A percentile compares a stretch with the other conserved stretches of the same genome.
These are phyloP conservation scores for Cyclotella distinguenda DNA, from an alignment of 108 stramenopile genomes.

Conservation along the genomic window DNA sequence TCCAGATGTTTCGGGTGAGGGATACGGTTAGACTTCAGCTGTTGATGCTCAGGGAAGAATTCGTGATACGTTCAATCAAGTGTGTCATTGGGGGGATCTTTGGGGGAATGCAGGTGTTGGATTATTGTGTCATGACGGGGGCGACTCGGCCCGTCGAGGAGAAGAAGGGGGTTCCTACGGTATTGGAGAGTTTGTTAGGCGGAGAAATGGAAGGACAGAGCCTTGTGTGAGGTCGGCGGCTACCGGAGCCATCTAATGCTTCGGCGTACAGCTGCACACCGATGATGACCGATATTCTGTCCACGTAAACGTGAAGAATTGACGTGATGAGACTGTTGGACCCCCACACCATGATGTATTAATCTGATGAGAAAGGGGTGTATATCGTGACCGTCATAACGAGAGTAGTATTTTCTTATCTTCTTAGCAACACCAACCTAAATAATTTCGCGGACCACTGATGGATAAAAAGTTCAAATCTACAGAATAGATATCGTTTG, in stretches of 20 bases:
- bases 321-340: too few species aligned
- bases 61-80: slow-evolving; percentile 73
- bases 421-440: too few species aligned
- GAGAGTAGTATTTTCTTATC: too few species aligned
- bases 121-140: slow-evolving; percentile 85
- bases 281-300: too few species aligned
- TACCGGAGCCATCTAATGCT: too few species aligned
- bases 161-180: slow-evolving; percentile 9
- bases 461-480: too few species aligned
- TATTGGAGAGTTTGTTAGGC: slow-evolving; percentile 43
- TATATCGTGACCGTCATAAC: too few species aligned
- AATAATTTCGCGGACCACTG: too few species aligned
- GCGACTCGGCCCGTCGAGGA: slow-evolving; percentile 38
- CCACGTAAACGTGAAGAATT: too few species aligned
- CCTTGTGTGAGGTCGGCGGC: slow-evolving; percentile 79
- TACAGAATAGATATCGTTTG: too few species aligned
- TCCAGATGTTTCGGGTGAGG: slow-evolving; percentile 84
- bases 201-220: slow-evolving; percentile 47
- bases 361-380: too few species aligned
- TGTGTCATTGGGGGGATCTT: slow-evolving; percentile 92
- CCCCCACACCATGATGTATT: too few species aligned
- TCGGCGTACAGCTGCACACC: slow-evolving; percentile 90
- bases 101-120: slow-evolving; percentile 96
- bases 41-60: slow-evolving; percentile 66
- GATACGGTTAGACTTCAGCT: slow-evolving; percentile 89